Percentiles rank a stretch among this genome's conserved stretches.
Evolutionary conservation across 495 filamentous ascomycete genomes (phyloP).

Genomic region (Penicillium silybi): DNA sequence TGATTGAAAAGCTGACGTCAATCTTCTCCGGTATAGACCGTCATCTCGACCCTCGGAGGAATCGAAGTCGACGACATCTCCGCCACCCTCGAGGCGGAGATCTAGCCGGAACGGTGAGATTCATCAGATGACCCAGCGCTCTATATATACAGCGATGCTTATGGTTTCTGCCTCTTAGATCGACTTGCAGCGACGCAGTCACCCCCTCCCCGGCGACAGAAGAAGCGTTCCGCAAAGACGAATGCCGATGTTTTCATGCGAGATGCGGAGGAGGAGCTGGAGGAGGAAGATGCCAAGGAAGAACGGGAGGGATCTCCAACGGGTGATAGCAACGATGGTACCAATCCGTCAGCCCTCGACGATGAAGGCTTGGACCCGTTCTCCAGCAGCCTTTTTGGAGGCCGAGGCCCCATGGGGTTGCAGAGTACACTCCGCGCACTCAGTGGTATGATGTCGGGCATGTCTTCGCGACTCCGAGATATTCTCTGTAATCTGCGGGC

Average conservation of each 20-base stretch:
- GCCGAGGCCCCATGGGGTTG: constrained; percentile 61
- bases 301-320: constrained; percentile 40
- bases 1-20: not conserved
- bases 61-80: constrained; percentile 36
- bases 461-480: constrained; percentile 73
- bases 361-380: constrained; percentile 79
- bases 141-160: not conserved
- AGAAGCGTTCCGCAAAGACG: constrained; percentile 55
- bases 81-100: constrained; percentile 61
- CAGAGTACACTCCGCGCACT: constrained; percentile 80
- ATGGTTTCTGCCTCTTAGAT: constrained; percentile 18
- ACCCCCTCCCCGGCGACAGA: constrained; percentile 39
- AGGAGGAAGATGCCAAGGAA: constrained; percentile 33
- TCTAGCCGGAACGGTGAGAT: constrained; percentile 52
- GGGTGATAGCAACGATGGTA: constrained; percentile 60
- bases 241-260: constrained; percentile 50
- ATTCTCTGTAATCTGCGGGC: constrained; percentile 79
- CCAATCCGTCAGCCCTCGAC: constrained; percentile 48
- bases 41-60: constrained; percentile 45
- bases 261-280: constrained; percentile 44
- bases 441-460: constrained; percentile 85
- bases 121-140: not conserved
- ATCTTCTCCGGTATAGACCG: constrained; percentile 23
- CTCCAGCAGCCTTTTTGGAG: constrained; percentile 65
- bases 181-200: constrained; percentile 32